phyloP scores from a whole-genome alignment of 2,329 filamentous ascomycete species.

The Drechmeria coniospora region DNA sequence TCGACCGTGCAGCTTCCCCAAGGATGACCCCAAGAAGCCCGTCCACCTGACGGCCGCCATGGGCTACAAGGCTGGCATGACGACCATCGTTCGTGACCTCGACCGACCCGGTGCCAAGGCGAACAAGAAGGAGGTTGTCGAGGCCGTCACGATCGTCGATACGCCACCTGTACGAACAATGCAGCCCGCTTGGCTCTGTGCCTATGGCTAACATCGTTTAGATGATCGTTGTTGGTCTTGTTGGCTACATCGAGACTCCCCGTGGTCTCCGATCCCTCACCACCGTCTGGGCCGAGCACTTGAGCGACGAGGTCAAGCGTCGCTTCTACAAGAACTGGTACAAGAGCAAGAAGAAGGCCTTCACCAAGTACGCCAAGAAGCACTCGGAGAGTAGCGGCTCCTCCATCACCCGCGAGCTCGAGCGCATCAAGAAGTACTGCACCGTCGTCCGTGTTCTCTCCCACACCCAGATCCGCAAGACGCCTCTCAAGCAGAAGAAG shows the following conservation, averaged over 20 bases:
- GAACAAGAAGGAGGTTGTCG: conserved; percentile 97
- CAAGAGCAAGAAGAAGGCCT: conserved; percentile 99
- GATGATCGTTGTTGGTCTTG: conserved; percentile 99
- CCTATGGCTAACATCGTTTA: conserved; percentile 60
- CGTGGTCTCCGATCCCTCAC: conserved; percentile 98
- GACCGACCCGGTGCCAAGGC: conserved; percentile 98
- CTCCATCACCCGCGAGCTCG: conserved; percentile 89
- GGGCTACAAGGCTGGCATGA: conserved; percentile 99
- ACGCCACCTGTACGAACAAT: conserved; percentile 89
- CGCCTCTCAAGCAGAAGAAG: conserved; percentile 99
- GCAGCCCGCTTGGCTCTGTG: conserved; percentile 64
- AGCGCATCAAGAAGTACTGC: conserved; percentile 99
- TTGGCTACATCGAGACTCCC: conserved; percentile 99
- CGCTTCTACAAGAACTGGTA: conserved; percentile 99
- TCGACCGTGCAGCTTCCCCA: conserved; percentile 64
- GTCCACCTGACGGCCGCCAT: conserved; percentile 96
- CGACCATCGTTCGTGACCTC: conserved; percentile 97
- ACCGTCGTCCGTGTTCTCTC: conserved; percentile 97
- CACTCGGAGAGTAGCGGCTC: conserved; percentile 86
- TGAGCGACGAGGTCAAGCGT: conserved; percentile 97
- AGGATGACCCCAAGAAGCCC: conserved; percentile 99
- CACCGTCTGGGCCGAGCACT: conserved; percentile 98
- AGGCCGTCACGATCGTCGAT: conserved; percentile 77
- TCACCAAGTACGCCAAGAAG: conserved; percentile 99
- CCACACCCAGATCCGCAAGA: conserved; percentile 99